Percentiles rank a stretch among this genome's conserved stretches.
Evolutionary conservation across 2,329 filamentous ascomycete genomes (phyloP).

Genomic region (Alternaria rosae): DNA sequence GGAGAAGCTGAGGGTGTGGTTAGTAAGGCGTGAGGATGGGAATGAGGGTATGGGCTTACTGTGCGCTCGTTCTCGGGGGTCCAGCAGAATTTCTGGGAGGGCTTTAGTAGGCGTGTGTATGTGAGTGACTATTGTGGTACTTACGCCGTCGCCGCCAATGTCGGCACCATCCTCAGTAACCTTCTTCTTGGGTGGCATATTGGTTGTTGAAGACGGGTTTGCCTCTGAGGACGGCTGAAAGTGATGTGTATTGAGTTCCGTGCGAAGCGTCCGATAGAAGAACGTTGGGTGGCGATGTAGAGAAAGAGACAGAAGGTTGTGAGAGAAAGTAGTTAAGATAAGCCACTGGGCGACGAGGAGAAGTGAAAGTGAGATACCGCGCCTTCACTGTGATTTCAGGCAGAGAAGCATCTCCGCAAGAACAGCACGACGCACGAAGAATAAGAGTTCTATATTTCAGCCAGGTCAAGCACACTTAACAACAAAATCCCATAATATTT

Average conservation of each 20-base stretch:
- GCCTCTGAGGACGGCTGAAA: background rate
- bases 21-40: accelerated
- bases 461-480: background rate
- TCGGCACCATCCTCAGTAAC: background rate
- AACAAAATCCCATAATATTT: background rate
- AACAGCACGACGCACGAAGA: accelerated
- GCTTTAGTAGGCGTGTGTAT: background rate
- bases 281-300: background rate
- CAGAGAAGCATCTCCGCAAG: too few species aligned
- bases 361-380: background rate
- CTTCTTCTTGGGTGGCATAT: background rate
- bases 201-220: too few species aligned
- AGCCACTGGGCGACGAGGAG: background rate
- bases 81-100: background rate
- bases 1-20: background rate
- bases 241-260: background rate
- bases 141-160: background rate
- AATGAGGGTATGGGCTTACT: background rate
- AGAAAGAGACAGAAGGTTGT: background rate
- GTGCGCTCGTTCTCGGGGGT: background rate
- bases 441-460: background rate
- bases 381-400: background rate
- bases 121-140: background rate
- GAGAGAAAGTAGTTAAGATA: background rate
- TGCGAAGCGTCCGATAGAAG: background rate